These are phyloP conservation scores for Blastobotrys elegans DNA, from an alignment of 1,139 yeast genomes.

Conservation along the genomic window DNA sequence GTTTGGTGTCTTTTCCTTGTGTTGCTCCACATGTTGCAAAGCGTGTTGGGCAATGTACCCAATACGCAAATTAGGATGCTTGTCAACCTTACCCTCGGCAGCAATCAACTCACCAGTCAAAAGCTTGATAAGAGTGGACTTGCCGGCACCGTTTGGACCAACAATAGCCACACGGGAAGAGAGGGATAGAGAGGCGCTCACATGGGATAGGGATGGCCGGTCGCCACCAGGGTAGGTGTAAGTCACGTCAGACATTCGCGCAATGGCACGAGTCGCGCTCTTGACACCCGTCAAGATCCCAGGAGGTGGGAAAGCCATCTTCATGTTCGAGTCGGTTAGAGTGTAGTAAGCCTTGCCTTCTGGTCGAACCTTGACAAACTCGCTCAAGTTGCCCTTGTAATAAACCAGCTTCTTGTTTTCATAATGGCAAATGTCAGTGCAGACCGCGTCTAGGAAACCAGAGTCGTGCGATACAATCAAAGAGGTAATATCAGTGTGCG, in stretches of 20 bases:
- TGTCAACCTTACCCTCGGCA: constrained; percentile 82
- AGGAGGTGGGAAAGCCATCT: constrained; percentile 98
- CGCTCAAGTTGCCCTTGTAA: constrained; percentile 93
- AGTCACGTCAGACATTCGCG: constrained; percentile 79
- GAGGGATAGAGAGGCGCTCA: constrained; percentile 81
- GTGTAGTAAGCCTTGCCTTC: constrained; percentile 97
- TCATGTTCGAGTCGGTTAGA: constrained; percentile 86
- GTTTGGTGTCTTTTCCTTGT: constrained; percentile 95
- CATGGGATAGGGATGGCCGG: constrained; percentile 74
- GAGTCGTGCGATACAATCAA: constrained; percentile 97
- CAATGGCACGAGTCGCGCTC: constrained; percentile 92
- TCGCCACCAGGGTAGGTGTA: constrained; percentile 86
- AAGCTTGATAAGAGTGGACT: constrained; percentile 87
- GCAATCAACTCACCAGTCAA: constrained; percentile 91
- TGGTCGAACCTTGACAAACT: constrained; percentile 85
- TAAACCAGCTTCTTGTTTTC: constrained; percentile 92
- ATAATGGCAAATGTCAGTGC: constrained; percentile 95
- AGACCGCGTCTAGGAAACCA: constrained; percentile 90
- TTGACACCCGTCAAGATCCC: constrained; percentile 95
- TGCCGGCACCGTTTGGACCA: constrained; percentile 99
- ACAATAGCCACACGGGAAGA: constrained; percentile 94
- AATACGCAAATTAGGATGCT: constrained; percentile 96
- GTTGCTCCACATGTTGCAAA: constrained; percentile 92
- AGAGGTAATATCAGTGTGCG: constrained; percentile 81
- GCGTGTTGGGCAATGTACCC: constrained; percentile 99